Evolutionary conservation across 2,329 filamentous ascomycete species (phyloP).

Genomic region (Arthrobotrys conoides): DNA sequence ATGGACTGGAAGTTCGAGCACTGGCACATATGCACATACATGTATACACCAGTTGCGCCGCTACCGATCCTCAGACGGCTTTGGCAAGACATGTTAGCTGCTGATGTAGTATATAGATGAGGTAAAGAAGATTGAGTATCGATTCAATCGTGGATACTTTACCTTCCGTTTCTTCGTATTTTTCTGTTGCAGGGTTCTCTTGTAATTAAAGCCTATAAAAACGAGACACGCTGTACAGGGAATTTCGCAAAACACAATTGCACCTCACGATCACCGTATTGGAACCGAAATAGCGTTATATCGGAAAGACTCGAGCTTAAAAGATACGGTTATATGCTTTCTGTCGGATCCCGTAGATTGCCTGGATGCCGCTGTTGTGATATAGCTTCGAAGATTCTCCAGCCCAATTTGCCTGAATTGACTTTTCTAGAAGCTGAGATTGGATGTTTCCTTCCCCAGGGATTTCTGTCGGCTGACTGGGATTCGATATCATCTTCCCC

Average conservation of each 20-base stretch:
- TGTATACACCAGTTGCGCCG: neutral
- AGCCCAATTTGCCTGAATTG: conserved; percentile 50
- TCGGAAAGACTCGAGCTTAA: conserved; percentile 58
- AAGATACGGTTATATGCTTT: conserved; percentile 29
- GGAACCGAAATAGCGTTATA: conserved; percentile 53
- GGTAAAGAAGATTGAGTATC: neutral
- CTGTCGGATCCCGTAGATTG: conserved; percentile 35
- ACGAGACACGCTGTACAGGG: neutral
- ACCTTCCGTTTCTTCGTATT: conserved; percentile 12
- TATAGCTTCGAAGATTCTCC: conserved; percentile 19
- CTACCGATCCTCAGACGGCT: neutral
- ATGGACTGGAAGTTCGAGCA: neutral
- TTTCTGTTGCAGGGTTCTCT: conserved; percentile 7
- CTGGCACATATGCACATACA: conserved; percentile 17
- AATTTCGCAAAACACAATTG: neutral
- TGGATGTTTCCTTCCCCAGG: conserved; percentile 50
- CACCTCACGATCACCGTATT: neutral
- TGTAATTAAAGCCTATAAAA: conserved; percentile 30
- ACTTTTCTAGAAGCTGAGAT: conserved; percentile 60
- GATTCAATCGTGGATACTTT: neutral
- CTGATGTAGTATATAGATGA: neutral
- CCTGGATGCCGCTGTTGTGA: conserved; percentile 26
- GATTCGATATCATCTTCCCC: conserved; percentile 55
- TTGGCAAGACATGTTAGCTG: conserved; percentile 5
- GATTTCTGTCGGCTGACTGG: conserved; percentile 52